phyloP scores from a whole-genome alignment of 192 early-diverging fungal genomes.

The Linnemannia zychae region DNA sequence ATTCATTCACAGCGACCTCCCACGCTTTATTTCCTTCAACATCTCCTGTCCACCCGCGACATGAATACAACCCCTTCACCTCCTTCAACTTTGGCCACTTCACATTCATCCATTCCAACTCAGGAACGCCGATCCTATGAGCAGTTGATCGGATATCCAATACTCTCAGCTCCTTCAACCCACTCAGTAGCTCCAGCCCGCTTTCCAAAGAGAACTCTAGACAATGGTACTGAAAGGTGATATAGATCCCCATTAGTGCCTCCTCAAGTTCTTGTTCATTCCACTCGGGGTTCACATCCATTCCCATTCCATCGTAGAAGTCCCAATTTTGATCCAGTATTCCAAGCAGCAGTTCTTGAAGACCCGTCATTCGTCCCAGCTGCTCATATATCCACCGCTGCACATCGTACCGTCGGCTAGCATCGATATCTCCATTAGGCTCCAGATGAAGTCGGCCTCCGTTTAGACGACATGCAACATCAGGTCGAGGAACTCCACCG shows the following conservation, averaged over 20 bases:
- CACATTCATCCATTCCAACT: not conserved
- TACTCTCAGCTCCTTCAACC: not conserved
- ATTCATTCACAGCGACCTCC: not conserved
- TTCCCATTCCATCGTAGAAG: too few species aligned
- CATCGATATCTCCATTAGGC: too few species aligned
- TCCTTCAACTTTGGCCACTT: not conserved
- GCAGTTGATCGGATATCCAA: not conserved
- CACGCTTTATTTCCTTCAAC: not conserved
- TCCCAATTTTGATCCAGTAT: too few species aligned
- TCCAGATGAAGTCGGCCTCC: too few species aligned
- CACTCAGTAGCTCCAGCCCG: not conserved
- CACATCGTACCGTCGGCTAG: too few species aligned
- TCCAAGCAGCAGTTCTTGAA: not conserved
- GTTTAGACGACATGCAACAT: too few species aligned
- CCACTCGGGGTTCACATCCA: not conserved
- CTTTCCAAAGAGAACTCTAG: not conserved
- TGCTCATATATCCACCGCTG: not conserved
- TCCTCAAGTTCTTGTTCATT: not conserved
- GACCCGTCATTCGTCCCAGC: not conserved
- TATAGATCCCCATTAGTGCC: too few species aligned
- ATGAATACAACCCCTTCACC: not conserved
- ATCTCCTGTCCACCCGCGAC: too few species aligned
- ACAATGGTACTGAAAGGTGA: too few species aligned
- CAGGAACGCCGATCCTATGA: not conserved
- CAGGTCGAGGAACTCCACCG: not conserved